Base-by-base conservation (phyloP, 2,329 filamentous ascomycete species). In the Cryphonectria nitschkei region DNA sequence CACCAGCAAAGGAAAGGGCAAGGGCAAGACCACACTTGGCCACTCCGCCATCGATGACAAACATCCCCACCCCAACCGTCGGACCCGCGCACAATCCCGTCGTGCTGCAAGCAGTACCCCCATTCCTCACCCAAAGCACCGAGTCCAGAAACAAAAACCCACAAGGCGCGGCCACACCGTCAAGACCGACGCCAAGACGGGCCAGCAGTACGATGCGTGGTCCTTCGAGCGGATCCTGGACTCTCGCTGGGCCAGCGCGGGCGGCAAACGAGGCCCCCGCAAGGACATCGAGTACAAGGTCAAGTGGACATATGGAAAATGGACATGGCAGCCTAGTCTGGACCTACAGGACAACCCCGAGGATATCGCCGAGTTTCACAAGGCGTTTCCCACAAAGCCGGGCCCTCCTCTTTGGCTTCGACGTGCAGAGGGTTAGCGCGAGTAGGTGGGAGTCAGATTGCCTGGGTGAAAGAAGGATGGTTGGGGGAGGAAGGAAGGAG, bases 321-420 rank as follows among this genome's bases (percentile, higher is more conserved):
- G 19, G n/a, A 52, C n/a, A 29, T 68, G 69, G 69, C 60, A 68
- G 50, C 60, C 60, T 32, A 60, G 39, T 16, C 50, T 68, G 9
- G 60, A 63, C 62, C 52, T 52, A 4, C 32, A 29, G 39, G n/a
- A 41, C 64, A 50, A 32, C 9, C 52, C 50, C 11, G 4, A 39
- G 43, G 39, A 50, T 11, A 39, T 61, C 1, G 32, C 19, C 19
- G 39, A 29, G 6, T 65, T 61, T 41, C 62, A 65, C 26, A n/a
- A 26, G 32, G 11, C 8, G 32, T 41, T 19, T n/a, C n/a, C 54
- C n/a, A 32, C 4, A 22, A 65, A 68, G 26, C 13, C 34, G 54
- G 54, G 62, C 34, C 69, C 34, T 19, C 54, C 54, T 11, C 54
- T 5, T 32, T 65, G 54, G 41, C 56, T 56, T 13, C 3, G 29